phyloP scores from a whole-genome alignment of 2,329 filamentous ascomycete genomes.

The Phoma sp. region DNA sequence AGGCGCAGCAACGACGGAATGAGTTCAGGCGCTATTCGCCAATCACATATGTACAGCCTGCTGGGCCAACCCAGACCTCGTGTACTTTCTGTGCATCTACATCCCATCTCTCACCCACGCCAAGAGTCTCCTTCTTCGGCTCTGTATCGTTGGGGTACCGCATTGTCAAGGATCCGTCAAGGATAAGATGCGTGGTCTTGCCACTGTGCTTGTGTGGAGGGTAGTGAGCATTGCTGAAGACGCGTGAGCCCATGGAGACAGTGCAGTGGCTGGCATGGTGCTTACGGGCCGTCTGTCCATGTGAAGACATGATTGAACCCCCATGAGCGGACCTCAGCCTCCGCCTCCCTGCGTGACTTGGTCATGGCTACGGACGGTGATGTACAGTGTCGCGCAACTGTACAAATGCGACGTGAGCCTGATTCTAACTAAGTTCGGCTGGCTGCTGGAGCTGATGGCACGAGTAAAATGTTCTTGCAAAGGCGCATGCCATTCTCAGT shows the following conservation, averaged over 20 bases:
- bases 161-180: constrained; percentile 69
- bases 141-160: constrained; percentile 66
- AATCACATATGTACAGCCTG: constrained; percentile 72
- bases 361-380: constrained; percentile 28
- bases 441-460: neutral
- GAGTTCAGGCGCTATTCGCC: constrained; percentile 52
- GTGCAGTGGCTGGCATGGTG: neutral
- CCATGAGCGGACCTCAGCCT: constrained; percentile 70
- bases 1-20: too few species aligned
- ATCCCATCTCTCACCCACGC: constrained; percentile 67
- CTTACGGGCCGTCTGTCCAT: constrained; percentile 73
- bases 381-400: neutral
- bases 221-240: constrained; percentile 64
- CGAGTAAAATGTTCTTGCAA: neutral
- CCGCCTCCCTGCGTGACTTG: constrained; percentile 57
- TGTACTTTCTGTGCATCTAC: constrained; percentile 69
- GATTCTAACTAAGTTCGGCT: neutral
- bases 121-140: constrained; percentile 63
- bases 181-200: constrained; percentile 72
- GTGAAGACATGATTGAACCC: constrained; percentile 73
- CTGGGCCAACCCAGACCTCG: constrained; percentile 71
- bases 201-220: constrained; percentile 68
- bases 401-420: neutral
- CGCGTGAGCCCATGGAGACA: neutral
- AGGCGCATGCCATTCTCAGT: neutral